phyloP scores from a whole-genome alignment of 2,329 filamentous ascomycete species.

The Lecanosticta acicola region DNA sequence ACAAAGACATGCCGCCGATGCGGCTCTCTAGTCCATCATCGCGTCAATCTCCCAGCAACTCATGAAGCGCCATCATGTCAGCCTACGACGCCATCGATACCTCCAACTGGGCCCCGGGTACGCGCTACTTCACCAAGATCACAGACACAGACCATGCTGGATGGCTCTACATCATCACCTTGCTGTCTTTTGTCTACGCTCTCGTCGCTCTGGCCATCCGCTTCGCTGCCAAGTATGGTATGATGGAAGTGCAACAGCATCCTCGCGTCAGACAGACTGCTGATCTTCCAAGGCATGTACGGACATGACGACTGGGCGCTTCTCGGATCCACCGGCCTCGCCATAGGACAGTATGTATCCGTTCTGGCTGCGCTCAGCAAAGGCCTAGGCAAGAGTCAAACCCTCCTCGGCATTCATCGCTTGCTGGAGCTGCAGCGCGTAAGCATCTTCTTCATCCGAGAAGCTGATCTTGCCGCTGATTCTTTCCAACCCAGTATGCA shows the following conservation, averaged over 20 bases:
- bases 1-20: no score
- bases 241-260: not conserved
- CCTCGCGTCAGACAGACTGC: not conserved
- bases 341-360: conserved; percentile 21
- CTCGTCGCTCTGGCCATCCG: conserved; percentile 15
- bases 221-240: conserved; percentile 20
- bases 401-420: conserved; percentile 2
- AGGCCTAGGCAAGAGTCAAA: conserved; percentile 16
- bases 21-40: no score
- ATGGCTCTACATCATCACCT: conserved; percentile 21
- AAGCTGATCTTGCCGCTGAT: conserved; percentile 2
- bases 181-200: conserved; percentile 18
- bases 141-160: conserved; percentile 14
- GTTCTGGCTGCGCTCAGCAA: conserved; percentile 17
- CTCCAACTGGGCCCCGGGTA: conserved; percentile 15
- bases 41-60: no score
- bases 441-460: not conserved
- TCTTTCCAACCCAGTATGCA: conserved; percentile 6
- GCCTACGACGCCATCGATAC: conserved; percentile 8
- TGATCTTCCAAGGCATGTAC: conserved; percentile 12
- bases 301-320: conserved; percentile 29
- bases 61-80: not conserved
- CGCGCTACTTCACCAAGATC: conserved; percentile 15
- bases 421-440: conserved; percentile 8
- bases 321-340: conserved; percentile 20